phyloP scores from a whole-genome alignment of 352 stramenopile species.

The Phytophthora syringae region DNA sequence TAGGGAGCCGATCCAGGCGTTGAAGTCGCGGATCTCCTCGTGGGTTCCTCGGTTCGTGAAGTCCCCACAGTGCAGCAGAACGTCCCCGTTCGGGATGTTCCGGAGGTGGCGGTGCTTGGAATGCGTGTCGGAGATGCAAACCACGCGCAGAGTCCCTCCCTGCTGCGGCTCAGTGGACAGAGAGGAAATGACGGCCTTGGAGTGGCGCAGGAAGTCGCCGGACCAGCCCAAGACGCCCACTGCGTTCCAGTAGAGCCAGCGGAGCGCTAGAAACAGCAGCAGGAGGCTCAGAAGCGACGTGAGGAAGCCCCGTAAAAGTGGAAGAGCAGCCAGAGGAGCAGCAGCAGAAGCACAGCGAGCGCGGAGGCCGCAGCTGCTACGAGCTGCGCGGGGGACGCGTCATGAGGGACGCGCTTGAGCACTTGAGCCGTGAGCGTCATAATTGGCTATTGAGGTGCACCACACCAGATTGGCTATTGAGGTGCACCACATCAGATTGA shows the following conservation, averaged over 20 bases:
- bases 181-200: slow-evolving; percentile 26
- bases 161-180: slow-evolving; percentile 53
- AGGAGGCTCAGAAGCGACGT: slow-evolving; percentile 24
- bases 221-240: slow-evolving; percentile 65
- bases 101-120: slow-evolving; percentile 72
- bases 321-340: slow-evolving; percentile 19
- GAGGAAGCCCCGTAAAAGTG: slow-evolving; percentile 37
- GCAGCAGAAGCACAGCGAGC: slow-evolving; percentile 20
- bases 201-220: slow-evolving; percentile 52
- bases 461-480: too few relatives aligned
- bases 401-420: slow-evolving; percentile 50
- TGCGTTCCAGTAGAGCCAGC: slow-evolving; percentile 73
- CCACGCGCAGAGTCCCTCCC: slow-evolving; percentile 65
- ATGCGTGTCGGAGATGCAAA: slow-evolving; percentile 88
- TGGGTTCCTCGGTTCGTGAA: slow-evolving; percentile 85
- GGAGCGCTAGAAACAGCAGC: slow-evolving; percentile 29
- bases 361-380: slow-evolving; percentile 1
- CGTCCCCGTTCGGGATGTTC: slow-evolving; percentile 66
- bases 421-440: slow-evolving; percentile 37
- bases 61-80: slow-evolving; percentile 92
- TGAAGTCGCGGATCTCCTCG: slow-evolving; percentile 75
- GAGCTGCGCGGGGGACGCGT: slow-evolving; percentile 44
- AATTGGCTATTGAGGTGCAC: too few relatives aligned
- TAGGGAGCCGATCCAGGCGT: slow-evolving; percentile 78
- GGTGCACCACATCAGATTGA: too few relatives aligned